Conservation (phyloP, 495 filamentous ascomycete species). For the Penicillium coprophilum region DNA sequence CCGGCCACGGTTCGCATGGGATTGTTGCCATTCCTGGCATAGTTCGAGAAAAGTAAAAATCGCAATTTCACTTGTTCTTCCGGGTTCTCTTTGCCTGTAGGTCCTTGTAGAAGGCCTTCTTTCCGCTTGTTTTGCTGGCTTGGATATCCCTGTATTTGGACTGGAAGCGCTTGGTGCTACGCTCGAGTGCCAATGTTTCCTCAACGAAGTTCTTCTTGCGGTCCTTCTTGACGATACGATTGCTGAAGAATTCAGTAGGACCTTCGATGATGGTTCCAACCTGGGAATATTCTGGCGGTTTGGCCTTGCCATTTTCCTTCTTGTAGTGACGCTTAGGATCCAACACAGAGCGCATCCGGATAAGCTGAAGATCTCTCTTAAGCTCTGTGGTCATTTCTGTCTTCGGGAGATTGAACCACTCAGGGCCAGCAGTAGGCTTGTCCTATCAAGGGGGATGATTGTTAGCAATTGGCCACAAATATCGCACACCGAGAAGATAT, state of each 20-base stretch:
- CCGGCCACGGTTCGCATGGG: neutral
- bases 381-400: slow-evolving; percentile 82
- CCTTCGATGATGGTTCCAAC: slow-evolving; percentile 88
- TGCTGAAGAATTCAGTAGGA: slow-evolving; percentile 80
- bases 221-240: slow-evolving; percentile 79
- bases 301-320: slow-evolving; percentile 67
- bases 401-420: slow-evolving; percentile 83
- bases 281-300: slow-evolving; percentile 77
- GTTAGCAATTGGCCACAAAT: slow-evolving; percentile 30
- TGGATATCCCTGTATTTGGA: slow-evolving; percentile 72
- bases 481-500: slow-evolving; percentile 6
- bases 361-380: slow-evolving; percentile 80
- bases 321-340: slow-evolving; percentile 92
- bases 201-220: slow-evolving; percentile 89
- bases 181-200: slow-evolving; percentile 71
- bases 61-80: slow-evolving; percentile 30
- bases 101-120: slow-evolving; percentile 68
- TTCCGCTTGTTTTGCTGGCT: slow-evolving; percentile 64
- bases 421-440: slow-evolving; percentile 59
- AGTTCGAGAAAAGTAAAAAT: neutral
- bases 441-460: slow-evolving; percentile 36
- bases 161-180: slow-evolving; percentile 60
- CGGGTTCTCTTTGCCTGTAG: slow-evolving; percentile 58
- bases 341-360: slow-evolving; percentile 84
- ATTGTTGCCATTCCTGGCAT: neutral